Evolutionary conservation across 805 yeast species (phyloP).

Genomic region (Wickerhamomyces pijperi): DNA sequence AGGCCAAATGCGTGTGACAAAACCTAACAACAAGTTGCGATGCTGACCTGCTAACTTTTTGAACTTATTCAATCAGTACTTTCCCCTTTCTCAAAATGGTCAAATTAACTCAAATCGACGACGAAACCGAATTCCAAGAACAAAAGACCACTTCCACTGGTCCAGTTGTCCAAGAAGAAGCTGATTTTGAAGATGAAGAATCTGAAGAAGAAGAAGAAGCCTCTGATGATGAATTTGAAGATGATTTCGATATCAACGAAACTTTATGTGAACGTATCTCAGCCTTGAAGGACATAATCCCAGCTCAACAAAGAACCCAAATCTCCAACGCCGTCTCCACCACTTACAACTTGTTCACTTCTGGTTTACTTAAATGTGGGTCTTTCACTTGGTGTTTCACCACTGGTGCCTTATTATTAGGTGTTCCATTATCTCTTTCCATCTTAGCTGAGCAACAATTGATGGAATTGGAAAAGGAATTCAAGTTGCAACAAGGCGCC

Average conservation of each 20-base stretch:
- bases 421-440: conserved; percentile 86
- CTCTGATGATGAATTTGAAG: conserved; percentile 24
- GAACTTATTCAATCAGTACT: no score
- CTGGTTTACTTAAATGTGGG: conserved; percentile 54
- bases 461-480: conserved; percentile 87
- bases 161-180: conserved; percentile 27
- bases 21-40: no score
- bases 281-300: conserved; percentile 85
- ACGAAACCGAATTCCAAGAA: conserved; percentile 26
- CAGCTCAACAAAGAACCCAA: conserved; percentile 70
- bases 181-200: conserved; percentile 44
- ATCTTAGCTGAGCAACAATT: conserved; percentile 89
- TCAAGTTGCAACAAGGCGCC: conserved; percentile 70
- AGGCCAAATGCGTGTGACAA: no score
- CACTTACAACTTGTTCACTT: conserved; percentile 28
- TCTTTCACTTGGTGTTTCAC: conserved; percentile 76
- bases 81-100: conserved; percentile 42
- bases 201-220: conserved; percentile 20
- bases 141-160: conserved; percentile 25
- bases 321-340: conserved; percentile 23
- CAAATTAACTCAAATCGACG: conserved; percentile 63
- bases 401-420: conserved; percentile 73
- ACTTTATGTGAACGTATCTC: conserved; percentile 76
- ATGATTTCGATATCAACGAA: conserved; percentile 77
- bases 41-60: no score